Evolutionary conservation across 2,329 filamentous ascomycete genomes (phyloP).

Genomic region (Fusarium xyrophilum): DNA sequence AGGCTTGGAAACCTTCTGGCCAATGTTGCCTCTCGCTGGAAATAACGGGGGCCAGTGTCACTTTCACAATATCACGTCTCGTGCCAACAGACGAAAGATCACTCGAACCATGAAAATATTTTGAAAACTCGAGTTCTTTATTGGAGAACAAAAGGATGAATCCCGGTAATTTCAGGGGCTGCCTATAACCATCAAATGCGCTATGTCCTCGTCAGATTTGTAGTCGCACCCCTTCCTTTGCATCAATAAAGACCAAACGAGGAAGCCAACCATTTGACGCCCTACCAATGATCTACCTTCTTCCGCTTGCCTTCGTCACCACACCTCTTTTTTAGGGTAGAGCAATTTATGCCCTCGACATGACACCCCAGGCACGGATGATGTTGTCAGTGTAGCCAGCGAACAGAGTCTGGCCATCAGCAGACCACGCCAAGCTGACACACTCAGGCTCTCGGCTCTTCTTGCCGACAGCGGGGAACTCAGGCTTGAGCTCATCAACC

Average conservation of each 20-base stretch:
- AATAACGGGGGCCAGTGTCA: background rate
- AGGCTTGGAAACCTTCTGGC: background rate
- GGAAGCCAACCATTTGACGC: constrained; percentile 56
- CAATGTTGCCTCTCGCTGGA: background rate
- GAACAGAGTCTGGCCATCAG: constrained; percentile 98
- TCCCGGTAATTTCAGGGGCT: constrained; percentile 50
- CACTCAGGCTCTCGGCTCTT: constrained; percentile 99
- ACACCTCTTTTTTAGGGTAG: constrained; percentile 39
- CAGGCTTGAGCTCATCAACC: constrained; percentile 99
- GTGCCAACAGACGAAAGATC: background rate
- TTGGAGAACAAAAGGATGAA: constrained; percentile 52
- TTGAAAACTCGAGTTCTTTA: constrained; percentile 47
- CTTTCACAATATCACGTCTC: background rate
- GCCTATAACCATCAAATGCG: constrained; percentile 49
- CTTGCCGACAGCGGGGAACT: constrained; percentile 97
- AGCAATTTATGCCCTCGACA: constrained; percentile 80
- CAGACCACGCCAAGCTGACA: constrained; percentile 95
- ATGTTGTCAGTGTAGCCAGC: constrained; percentile 99
- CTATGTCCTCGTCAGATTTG: constrained; percentile 49
- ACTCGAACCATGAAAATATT: constrained; percentile 11
- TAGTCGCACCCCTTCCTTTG: constrained; percentile 47
- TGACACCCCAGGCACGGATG: constrained; percentile 97
- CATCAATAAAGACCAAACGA: constrained; percentile 55
- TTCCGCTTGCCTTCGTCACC: constrained; percentile 41
- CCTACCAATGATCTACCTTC: constrained; percentile 55